phyloP scores from a whole-genome alignment of 2,329 filamentous ascomycete species.

The Diplodia mutila region DNA sequence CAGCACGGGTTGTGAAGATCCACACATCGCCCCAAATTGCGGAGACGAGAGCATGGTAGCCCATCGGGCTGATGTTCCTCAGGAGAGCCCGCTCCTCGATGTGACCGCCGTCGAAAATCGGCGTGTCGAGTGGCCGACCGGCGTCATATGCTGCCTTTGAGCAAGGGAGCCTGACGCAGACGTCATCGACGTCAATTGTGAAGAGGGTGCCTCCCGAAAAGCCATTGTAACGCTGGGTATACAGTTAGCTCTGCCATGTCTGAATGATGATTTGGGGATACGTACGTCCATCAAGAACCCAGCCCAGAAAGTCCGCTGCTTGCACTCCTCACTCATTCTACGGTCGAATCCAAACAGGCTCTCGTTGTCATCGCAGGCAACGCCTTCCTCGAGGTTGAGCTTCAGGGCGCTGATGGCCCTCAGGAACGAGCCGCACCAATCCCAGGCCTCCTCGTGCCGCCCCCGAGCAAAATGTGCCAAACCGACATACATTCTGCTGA shows the following conservation, averaged over 20 bases:
- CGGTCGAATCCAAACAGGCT: conserved; percentile 61
- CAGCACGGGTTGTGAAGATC: conserved; percentile 60
- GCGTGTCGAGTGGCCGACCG: conserved; percentile 60
- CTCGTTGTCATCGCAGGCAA: conserved; percentile 47
- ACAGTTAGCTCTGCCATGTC: conserved; percentile 20
- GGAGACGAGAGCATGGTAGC: conserved; percentile 64
- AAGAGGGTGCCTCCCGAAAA: conserved; percentile 56
- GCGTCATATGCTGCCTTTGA: conserved; percentile 65
- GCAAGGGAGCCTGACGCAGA: conserved; percentile 69
- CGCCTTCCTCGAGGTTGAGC: conserved; percentile 64
- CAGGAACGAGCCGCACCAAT: conserved; percentile 65
- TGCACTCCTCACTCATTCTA: conserved; percentile 65
- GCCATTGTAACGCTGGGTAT: conserved; percentile 60
- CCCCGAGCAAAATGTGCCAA: conserved; percentile 68
- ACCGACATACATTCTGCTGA: conserved; percentile 68
- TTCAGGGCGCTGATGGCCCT: conserved; percentile 63
- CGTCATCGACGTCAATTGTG: conserved; percentile 65
- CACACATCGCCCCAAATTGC: conserved; percentile 69
- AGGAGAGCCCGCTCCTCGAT: conserved; percentile 42
- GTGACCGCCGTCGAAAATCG: conserved; percentile 62
- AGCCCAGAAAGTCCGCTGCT: conserved; percentile 73
- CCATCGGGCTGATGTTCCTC: conserved; percentile 54
- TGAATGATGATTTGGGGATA: conserved; percentile 23
- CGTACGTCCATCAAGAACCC: conserved; percentile 69
- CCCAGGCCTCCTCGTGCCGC: conserved; percentile 63